phyloP scores from a whole-genome alignment of 78 protist species.

The Monosiga brevicollis region DNA sequence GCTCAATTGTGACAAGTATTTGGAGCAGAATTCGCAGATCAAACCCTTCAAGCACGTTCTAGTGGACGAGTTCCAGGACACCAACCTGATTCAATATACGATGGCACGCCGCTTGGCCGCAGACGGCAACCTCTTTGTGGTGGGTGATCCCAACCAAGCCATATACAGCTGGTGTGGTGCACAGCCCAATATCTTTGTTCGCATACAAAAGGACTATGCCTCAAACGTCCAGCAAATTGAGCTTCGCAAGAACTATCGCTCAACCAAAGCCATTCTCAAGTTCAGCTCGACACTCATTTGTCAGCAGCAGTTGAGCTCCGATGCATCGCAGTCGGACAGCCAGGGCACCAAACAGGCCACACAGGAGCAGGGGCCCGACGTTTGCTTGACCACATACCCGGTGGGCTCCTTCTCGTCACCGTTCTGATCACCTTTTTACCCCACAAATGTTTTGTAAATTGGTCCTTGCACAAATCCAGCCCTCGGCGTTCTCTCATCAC shows the following conservation, averaged over 20 bases:
- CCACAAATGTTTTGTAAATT: not conserved
- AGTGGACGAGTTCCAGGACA: conserved; percentile 8
- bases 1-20: not conserved
- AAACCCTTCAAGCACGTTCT: not conserved
- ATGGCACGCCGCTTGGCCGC: not conserved
- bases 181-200: not conserved
- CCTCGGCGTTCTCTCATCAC: too few relatives aligned
- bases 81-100: not conserved
- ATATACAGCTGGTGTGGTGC: not conserved
- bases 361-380: too few relatives aligned
- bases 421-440: not conserved
- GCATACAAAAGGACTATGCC: not conserved
- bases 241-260: not conserved
- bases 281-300: not conserved
- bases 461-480: too few relatives aligned
- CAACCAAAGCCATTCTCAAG: not conserved
- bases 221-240: not conserved
- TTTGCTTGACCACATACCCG: too few relatives aligned
- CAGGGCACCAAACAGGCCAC: too few relatives aligned
- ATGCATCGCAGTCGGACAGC: too few relatives aligned
- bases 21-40: not conserved
- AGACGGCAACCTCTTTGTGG: not conserved
- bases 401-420: not conserved
- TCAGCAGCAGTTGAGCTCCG: not conserved
- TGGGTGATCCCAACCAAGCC: conserved; percentile 8